These are phyloP conservation scores for Spatholobus suberectus DNA, from an alignment of 306 rosid genomes.

Conservation along the genomic window DNA sequence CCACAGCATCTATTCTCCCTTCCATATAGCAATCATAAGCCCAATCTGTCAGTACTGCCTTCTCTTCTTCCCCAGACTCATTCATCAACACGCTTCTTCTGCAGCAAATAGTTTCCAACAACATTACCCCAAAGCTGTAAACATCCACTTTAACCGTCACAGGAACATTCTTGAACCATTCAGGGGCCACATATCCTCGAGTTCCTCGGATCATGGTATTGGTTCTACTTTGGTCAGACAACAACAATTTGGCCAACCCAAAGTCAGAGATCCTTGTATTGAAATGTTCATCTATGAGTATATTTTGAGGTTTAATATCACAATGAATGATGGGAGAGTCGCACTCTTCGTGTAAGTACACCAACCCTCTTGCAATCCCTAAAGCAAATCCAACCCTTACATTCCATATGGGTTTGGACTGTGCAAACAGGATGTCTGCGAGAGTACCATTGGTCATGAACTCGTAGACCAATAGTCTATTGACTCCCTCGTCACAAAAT, in stretches of 20 bases:
- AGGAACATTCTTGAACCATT: constrained; percentile 58
- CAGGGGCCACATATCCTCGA: constrained; percentile 56
- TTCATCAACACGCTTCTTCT: constrained; percentile 43
- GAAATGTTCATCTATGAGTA: constrained; percentile 46
- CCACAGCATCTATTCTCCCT: constrained; percentile 39
- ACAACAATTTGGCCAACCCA: constrained; percentile 53
- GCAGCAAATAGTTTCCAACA: constrained; percentile 53
- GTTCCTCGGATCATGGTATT: constrained; percentile 56
- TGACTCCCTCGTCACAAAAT: constrained; percentile 51
- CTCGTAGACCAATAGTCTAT: constrained; percentile 52
- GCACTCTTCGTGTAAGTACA: constrained; percentile 58
- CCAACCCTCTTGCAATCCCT: constrained; percentile 53
- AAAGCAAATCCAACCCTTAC: constrained; percentile 45
- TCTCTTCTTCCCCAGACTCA: constrained; percentile 45
- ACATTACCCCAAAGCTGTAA: constrained; percentile 52
- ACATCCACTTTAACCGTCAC: constrained; percentile 56
- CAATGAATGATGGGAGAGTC: constrained; percentile 56
- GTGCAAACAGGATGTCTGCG: constrained; percentile 42
- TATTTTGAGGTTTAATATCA: constrained; percentile 57
- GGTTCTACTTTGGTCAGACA: constrained; percentile 45
- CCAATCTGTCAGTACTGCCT: constrained; percentile 49
- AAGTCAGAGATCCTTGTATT: constrained; percentile 48
- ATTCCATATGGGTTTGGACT: constrained; percentile 49
- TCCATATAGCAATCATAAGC: constrained; percentile 49
- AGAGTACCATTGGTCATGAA: constrained; percentile 52